Base-by-base conservation (phyloP, 2,329 filamentous ascomycete species). In the Coniella vitis region DNA sequence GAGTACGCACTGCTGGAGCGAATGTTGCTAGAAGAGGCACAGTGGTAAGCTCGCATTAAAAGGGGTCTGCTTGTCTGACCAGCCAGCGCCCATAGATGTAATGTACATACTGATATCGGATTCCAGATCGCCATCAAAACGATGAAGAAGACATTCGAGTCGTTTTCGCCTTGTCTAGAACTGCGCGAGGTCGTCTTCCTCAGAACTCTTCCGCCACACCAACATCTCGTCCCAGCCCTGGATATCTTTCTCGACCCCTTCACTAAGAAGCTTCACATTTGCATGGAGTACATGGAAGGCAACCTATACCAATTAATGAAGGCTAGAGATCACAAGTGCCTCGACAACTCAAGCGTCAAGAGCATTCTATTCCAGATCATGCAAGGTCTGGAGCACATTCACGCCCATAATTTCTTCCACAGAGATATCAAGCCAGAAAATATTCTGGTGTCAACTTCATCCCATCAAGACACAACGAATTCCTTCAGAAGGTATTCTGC, bases 261-360 rank as follows among this genome's bases (percentile, higher is more conserved):
- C 65, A 95, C 80, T 70, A 94, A 90, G 72, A 95, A 96, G 70
- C 82, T 98, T 38, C 93, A 98, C 69, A 98, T 98, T 58, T 84
- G 81, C 63, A 98, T 98, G 93, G 93, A 98, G 71, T 96, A 95
- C 69, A 98, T 98, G 93, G 93, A 98, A 65, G 93, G 93, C 44
- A 98, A 98, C 67, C 77, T 98, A 1, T 98, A 98, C 68, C 93
- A 98, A 68, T 72, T 98, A 55, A 98, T 98, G 93, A 98, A 98
- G 73, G 86, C 93, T 45, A 83, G 93, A 52, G 93, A 98, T 58
- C 91, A 96, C 74, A 97, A 97, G 69, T 86, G 77, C 55, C 77
- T 98, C 22, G 93, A 98, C 62, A 86, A 87, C 47, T 81, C 79
- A 53, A 95, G 88, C 60, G 93, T 98, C 53, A 97, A 98, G 76